Evolutionary conservation across 139 green algal genomes (phyloP), one percentile per base, ranked within the genome.

Genomic region (Marvania coccoides): DNA sequence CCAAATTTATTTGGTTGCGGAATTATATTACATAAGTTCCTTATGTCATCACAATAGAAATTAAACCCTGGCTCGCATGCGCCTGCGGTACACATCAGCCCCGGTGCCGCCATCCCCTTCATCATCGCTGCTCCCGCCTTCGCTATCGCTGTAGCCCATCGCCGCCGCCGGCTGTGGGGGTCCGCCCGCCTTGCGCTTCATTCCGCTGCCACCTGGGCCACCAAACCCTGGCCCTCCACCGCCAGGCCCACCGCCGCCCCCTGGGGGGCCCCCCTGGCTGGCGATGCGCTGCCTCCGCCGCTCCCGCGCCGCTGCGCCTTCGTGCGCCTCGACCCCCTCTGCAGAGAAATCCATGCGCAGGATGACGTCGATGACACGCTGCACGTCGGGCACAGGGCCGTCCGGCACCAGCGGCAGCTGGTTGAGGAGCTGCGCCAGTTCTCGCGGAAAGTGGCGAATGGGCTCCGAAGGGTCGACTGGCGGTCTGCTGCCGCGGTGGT

Each of bases 371-470:
- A 87, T 53, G 15, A 88, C 65, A 1, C 59, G 37, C 13, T 80
- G 63, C 33, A 74, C 29, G 34, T 72, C 56, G 0, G 66, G 63
- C 24, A 73, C 2, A 2, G 71, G 60, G 24, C 71, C 74, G 15
- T 79, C 65, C 35, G 76, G 15, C 33, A 42, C 40, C 56, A 58
- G 6, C 38, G 79, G 81, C 64, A 90, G 69, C 36, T 71, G 62
- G 38, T 61, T 73, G 37, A 88, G 60, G 30, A 90, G 79, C 9
- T 71, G 42, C 3, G 65, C 69, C 36, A 90, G 70, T 71, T 84
- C 65, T 24, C 40, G 38, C 6, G 78, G 80, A 13, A 88, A 57
- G 55, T 78, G 76, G 24, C 65, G 69, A 4, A 80, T 37, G 29
- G 54, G 34, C 31, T 59, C 57, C 6, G 42, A 26, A n/a, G 54